A percentile compares a stretch with the other conserved stretches of the same genome.
phyloP scores from a whole-genome alignment of 352 stramenopile species.

The Blastocystis hominis region DNA sequence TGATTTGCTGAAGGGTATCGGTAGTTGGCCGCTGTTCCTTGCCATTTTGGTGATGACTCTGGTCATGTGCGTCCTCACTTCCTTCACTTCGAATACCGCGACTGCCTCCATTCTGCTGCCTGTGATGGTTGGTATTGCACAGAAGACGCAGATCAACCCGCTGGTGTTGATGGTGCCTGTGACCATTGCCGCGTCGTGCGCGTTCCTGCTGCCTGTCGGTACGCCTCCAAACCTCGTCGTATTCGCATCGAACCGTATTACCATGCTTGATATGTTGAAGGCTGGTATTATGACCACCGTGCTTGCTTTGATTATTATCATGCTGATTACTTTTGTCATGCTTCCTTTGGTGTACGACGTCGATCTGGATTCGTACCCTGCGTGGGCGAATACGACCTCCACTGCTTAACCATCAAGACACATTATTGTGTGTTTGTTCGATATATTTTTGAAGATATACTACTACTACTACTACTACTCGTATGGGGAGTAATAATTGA shows the following conservation, averaged over 20 bases:
- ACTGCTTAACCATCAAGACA: too few relatives aligned
- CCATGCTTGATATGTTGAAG: slow-evolving; percentile 49
- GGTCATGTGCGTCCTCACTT: not conserved
- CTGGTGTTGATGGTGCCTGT: slow-evolving; percentile 30
- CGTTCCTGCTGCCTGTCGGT: slow-evolving; percentile 27
- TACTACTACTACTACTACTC: too few relatives aligned
- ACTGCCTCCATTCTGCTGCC: slow-evolving; percentile 42
- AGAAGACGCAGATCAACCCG: not conserved
- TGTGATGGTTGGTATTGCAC: slow-evolving; percentile 23
- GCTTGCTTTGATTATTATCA: not conserved
- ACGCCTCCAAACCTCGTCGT: slow-evolving; percentile 43
- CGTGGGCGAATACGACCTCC: not conserved
- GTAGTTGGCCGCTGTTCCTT: not conserved
- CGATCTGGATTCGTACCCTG: not conserved
- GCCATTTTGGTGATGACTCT: not conserved
- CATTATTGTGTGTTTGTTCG: not conserved
- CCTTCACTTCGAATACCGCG: slow-evolving; percentile 47
- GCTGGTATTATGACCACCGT: not conserved
- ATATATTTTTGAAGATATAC: too few relatives aligned
- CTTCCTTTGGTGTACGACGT: not conserved
- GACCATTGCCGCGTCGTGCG: slow-evolving; percentile 3
- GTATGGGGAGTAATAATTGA: too few relatives aligned
- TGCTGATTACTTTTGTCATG: slow-evolving; percentile 31
- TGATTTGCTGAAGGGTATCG: not conserved
- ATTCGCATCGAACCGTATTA: slow-evolving; percentile 9